Conservation (phyloP, 2,329 filamentous ascomycete species). For the Fusarium piperis region DNA sequence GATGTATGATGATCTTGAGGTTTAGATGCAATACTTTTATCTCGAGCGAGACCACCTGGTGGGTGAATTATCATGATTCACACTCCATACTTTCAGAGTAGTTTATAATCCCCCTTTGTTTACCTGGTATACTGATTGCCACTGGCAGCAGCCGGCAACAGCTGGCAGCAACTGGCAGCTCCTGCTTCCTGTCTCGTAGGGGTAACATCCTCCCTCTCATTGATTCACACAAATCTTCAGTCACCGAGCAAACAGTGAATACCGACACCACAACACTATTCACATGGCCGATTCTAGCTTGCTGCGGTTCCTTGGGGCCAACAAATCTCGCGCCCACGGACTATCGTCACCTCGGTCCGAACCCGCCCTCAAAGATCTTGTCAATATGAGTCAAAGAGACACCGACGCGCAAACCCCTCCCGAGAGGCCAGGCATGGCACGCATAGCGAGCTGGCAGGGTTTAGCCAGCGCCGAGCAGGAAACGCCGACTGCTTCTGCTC, state of each 20-base stretch:
- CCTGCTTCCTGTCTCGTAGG: neutral
- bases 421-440: constrained; percentile 10
- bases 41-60: neutral
- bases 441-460: constrained; percentile 28
- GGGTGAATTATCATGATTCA: neutral
- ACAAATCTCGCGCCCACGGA: constrained; percentile 32
- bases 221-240: neutral
- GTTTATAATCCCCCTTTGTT: neutral
- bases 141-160: neutral
- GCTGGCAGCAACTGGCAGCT: neutral
- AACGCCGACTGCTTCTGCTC: neutral
- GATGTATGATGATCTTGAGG: neutral
- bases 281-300: constrained; percentile 38
- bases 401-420: neutral
- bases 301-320: constrained; percentile 40
- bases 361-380: constrained; percentile 27
- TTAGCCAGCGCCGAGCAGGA: neutral
- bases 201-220: neutral
- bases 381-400: constrained; percentile 6
- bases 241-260: neutral
- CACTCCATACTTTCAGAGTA: neutral
- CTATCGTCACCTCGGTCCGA: constrained; percentile 35
- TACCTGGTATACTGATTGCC: neutral
- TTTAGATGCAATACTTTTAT: neutral
- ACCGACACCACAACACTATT: neutral